A percentile compares a stretch with the other conserved stretches of the same genome.
Evolutionary conservation across 108 stramenopile species (phyloP).

Genomic region (Aurantiochytrium sp.): DNA sequence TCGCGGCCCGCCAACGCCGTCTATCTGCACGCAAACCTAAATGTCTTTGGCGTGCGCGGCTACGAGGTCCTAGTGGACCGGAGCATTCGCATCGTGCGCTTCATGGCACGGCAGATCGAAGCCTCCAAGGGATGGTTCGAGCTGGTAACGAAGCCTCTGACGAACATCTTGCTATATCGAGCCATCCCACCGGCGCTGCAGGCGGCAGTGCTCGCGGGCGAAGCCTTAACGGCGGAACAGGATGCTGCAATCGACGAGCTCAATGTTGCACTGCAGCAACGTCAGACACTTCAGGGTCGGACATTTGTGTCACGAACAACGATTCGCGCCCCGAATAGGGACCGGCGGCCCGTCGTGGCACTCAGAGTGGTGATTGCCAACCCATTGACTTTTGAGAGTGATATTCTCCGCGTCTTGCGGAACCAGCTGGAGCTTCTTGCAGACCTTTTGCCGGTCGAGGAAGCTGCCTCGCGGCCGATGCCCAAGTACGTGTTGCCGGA

Average conservation of each 20-base stretch:
- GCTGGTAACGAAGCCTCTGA: not conserved
- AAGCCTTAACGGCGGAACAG: not conserved
- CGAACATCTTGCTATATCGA: not conserved
- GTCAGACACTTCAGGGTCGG: not conserved
- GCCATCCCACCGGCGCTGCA: not conserved
- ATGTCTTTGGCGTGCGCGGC: not conserved
- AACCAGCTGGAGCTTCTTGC: not conserved
- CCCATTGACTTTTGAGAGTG: not conserved
- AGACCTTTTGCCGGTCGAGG: not conserved
- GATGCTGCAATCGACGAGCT: not conserved
- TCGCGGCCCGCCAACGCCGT: constrained; percentile 8
- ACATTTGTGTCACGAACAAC: not conserved
- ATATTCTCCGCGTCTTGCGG: not conserved
- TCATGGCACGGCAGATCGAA: not conserved
- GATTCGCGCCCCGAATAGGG: not conserved
- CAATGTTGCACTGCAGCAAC: not conserved
- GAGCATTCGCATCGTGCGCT: not conserved
- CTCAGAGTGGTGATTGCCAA: not conserved
- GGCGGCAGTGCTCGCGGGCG: not conserved
- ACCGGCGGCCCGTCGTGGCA: not conserved
- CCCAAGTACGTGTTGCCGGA: not conserved
- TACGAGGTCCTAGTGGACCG: not conserved
- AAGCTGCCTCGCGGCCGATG: not conserved
- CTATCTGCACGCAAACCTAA: not conserved
- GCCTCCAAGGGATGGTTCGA: not conserved